Percentiles rank a stretch among this genome's conserved stretches.
Conservation (phyloP, 2,329 filamentous ascomycete genomes). For the Botryosphaeria dothidea region DNA sequence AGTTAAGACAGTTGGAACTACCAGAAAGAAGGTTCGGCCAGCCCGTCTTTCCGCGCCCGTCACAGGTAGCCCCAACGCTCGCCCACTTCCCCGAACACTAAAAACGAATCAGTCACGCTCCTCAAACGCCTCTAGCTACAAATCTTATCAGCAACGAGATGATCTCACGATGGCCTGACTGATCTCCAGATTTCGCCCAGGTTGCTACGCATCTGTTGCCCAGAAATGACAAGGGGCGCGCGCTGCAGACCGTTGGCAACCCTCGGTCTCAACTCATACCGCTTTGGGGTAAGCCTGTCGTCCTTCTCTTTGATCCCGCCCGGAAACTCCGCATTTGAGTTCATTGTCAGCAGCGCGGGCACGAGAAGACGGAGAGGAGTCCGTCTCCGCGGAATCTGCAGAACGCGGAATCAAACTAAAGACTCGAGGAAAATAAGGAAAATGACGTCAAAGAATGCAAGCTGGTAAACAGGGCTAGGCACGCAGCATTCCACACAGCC, state of each 20-base stretch:
- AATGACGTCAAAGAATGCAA: slow-evolving; percentile 1
- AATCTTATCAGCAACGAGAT: neutral
- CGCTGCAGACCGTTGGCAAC: neutral
- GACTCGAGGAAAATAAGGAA: neutral
- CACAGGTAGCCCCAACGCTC: neutral
- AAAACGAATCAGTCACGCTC: neutral
- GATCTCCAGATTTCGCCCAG: neutral
- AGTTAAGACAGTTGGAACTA: too few species aligned
- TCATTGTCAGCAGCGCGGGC: neutral
- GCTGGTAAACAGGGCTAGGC: neutral
- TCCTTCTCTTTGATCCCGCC: neutral
- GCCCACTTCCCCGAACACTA: neutral
- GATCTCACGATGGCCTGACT: neutral
- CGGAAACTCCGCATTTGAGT: neutral
- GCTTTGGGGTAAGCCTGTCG: neutral
- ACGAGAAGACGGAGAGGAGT: too few species aligned
- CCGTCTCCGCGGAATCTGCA: too few species aligned
- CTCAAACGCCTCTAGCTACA: neutral
- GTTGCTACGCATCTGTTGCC: too few species aligned
- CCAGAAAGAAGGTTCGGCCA: neutral
- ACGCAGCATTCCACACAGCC: neutral
- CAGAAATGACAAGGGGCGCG: neutral
- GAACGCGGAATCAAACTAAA: neutral
- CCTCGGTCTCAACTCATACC: neutral
- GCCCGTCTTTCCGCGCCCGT: neutral